phyloP scores from a whole-genome alignment of 2,329 filamentous ascomycete genomes.

The Dothidotthia symphoricarpi region DNA sequence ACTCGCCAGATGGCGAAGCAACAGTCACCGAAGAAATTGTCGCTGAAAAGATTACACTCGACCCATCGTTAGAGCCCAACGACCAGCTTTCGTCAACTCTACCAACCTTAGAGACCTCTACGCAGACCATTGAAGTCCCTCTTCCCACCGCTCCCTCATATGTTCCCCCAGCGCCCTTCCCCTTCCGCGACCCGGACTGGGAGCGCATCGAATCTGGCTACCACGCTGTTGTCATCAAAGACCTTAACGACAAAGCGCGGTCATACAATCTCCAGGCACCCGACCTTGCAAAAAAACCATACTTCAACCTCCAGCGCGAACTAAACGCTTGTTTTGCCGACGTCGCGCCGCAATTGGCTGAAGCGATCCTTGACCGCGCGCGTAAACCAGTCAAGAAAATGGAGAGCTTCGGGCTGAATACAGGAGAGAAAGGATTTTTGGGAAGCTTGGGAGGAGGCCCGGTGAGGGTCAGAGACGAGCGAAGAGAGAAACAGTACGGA shows the following conservation, averaged over 20 bases:
- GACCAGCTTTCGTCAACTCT: neutral
- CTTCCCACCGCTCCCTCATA: constrained; percentile 11
- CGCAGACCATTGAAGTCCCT: constrained; percentile 16
- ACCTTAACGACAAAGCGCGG: constrained; percentile 76
- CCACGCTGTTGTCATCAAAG: constrained; percentile 69
- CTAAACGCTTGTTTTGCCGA: constrained; percentile 79
- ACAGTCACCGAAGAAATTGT: constrained; percentile 32
- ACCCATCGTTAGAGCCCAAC: constrained; percentile 6
- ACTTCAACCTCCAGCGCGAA: constrained; percentile 81
- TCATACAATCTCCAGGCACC: constrained; percentile 96
- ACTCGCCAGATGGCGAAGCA: constrained; percentile 3
- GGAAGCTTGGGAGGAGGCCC: constrained; percentile 58
- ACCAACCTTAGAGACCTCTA: constrained; percentile 8
- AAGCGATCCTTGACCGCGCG: constrained; percentile 70
- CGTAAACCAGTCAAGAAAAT: constrained; percentile 45
- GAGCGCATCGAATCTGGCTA: constrained; percentile 71
- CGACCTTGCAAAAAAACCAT: constrained; percentile 87
- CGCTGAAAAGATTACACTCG: constrained; percentile 19
- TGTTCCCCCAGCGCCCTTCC: constrained; percentile 47
- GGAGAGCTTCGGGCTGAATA: constrained; percentile 35
- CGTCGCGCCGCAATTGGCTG: constrained; percentile 72
- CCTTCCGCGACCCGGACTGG: constrained; percentile 79
- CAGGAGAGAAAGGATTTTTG: constrained; percentile 55
- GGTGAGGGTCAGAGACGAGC: constrained; percentile 70
- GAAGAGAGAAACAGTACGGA: constrained; percentile 70